phyloP scores from a whole-genome alignment of 2,329 filamentous ascomycete species.

The Mariannaea elegans region DNA sequence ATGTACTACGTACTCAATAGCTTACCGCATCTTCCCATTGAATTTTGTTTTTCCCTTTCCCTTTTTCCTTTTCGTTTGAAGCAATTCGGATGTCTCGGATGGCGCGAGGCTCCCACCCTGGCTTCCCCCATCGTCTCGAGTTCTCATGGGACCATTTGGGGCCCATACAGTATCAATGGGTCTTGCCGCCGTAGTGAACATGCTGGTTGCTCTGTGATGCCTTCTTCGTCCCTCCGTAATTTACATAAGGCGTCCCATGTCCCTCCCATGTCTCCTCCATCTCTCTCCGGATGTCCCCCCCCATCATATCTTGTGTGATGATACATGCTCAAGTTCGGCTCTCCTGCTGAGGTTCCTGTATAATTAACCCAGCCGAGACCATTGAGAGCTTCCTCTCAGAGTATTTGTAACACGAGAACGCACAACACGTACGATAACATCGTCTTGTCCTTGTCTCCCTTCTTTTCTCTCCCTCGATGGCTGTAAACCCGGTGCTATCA shows the following conservation, averaged over 20 bases:
- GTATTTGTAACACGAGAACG: no score
- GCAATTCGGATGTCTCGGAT: conserved; percentile 43
- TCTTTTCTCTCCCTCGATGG: background rate
- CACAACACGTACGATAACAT: background rate
- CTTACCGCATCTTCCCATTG: background rate
- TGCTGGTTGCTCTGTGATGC: background rate
- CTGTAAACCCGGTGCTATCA: background rate
- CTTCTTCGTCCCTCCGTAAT: background rate
- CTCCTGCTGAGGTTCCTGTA: background rate
- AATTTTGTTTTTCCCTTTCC: background rate
- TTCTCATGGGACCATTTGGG: background rate
- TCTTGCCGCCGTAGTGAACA: background rate
- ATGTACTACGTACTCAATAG: background rate
- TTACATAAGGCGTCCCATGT: conserved; percentile 3
- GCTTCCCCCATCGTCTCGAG: background rate
- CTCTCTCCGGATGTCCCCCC: no score
- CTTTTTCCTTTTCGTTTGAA: conserved; percentile 29
- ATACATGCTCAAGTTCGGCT: no score
- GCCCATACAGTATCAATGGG: no score
- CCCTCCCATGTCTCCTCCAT: background rate
- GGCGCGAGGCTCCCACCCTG: background rate
- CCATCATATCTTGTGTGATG: background rate
- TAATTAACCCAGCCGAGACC: background rate
- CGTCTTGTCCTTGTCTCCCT: background rate
- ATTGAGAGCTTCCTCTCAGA: background rate